Evolutionary conservation across 345 rosid genomes (phyloP).

Genomic region (Gossypium bickii): DNA sequence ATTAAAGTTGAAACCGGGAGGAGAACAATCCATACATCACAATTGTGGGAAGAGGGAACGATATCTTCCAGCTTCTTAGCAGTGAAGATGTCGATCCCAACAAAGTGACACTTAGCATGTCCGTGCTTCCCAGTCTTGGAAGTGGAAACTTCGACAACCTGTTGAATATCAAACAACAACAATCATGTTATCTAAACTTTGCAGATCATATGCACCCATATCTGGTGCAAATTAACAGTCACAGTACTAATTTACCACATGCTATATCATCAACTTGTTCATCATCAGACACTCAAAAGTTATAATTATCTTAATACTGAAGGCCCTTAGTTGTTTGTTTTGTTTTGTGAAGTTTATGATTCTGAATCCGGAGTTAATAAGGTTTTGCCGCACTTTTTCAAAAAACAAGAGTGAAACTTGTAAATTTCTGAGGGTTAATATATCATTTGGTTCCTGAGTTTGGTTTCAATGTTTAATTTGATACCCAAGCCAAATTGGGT

Average conservation of each 20-base stretch:
- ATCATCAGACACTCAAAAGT: neutral
- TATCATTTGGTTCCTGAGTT: too few relatives aligned
- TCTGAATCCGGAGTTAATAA: too few relatives aligned
- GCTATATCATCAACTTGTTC: neutral
- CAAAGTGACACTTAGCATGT: slow-evolving; percentile 76
- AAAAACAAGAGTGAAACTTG: too few relatives aligned
- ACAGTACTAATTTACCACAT: neutral
- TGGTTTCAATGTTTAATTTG: too few relatives aligned
- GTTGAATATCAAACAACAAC: neutral
- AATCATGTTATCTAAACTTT: slow-evolving; percentile 5
- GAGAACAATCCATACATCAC: slow-evolving; percentile 42
- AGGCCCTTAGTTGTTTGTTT: neutral
- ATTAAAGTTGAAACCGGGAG: too few relatives aligned
- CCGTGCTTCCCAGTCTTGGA: slow-evolving; percentile 80
- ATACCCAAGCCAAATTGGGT: too few relatives aligned
- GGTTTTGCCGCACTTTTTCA: too few relatives aligned
- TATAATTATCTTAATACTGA: neutral
- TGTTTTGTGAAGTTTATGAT: too few relatives aligned
- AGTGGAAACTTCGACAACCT: slow-evolving; percentile 38
- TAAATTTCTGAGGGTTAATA: too few relatives aligned
- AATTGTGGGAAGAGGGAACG: slow-evolving; percentile 72
- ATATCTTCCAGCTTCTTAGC: slow-evolving; percentile 73
- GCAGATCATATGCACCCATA: neutral
- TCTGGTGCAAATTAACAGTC: neutral
- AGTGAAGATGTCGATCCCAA: slow-evolving; percentile 61